These are phyloP conservation scores for Coffea canephora DNA, from an alignment of 257 asterid species.

Conservation along the genomic window DNA sequence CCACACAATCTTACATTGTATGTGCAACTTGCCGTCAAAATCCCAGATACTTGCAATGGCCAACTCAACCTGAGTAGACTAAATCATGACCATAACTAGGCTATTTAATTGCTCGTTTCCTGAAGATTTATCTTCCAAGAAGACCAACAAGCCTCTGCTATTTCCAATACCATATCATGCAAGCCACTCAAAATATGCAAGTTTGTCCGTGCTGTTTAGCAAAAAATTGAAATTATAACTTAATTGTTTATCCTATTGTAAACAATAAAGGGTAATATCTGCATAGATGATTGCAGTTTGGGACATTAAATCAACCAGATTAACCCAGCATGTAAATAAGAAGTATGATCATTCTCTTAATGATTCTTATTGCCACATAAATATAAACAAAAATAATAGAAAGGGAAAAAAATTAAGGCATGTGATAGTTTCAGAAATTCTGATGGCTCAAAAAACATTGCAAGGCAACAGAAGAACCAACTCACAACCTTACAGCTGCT, in stretches of 20 bases:
- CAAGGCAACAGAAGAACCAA: constrained; percentile 7
- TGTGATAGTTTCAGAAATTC: not conserved
- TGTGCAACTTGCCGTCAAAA: not conserved
- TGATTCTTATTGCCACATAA: not conserved
- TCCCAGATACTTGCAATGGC: not conserved
- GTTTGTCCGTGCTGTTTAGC: not conserved
- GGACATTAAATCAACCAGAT: not conserved
- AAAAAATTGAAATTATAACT: not conserved
- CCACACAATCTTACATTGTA: no score
- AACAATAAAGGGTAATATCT: not conserved
- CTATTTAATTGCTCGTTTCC: not conserved
- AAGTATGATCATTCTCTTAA: not conserved
- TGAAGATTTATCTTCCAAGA: not conserved
- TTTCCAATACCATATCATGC: not conserved
- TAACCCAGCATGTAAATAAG: not conserved
- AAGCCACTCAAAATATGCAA: not conserved
- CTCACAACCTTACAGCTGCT: constrained; percentile 80
- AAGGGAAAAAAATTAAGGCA: not conserved
- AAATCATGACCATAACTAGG: not conserved
- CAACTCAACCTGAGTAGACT: not conserved
- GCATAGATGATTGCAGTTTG: not conserved
- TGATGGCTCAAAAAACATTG: not conserved
- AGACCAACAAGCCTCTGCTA: no score
- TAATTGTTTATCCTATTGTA: not conserved
- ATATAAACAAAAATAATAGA: not conserved